A percentile compares a stretch with the other conserved stretches of the same genome.
phyloP scores from a whole-genome alignment of 2,329 filamentous ascomycete species.

The Talaromyces sp. region DNA sequence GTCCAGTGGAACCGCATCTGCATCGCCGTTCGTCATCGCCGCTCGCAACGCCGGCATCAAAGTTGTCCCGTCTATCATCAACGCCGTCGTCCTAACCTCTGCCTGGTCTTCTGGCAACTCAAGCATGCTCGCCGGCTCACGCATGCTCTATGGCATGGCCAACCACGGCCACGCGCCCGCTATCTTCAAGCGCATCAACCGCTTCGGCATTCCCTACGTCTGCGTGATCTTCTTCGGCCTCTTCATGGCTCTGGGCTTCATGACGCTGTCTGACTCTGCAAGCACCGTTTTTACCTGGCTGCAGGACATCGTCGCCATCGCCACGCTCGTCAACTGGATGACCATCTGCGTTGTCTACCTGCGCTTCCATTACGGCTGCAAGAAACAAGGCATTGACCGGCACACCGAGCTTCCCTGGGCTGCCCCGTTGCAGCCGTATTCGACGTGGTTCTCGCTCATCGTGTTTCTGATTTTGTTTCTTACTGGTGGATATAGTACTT shows the following conservation, averaged over 20 bases:
- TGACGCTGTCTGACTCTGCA: slow-evolving; percentile 53
- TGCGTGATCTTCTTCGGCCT: slow-evolving; percentile 54
- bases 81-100: slow-evolving; percentile 71
- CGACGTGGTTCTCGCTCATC: slow-evolving; percentile 55
- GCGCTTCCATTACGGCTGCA: slow-evolving; percentile 1
- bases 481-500: slow-evolving; percentile 71
- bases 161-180: slow-evolving; percentile 58
- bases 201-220: slow-evolving; percentile 57
- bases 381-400: neutral
- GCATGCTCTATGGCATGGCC: slow-evolving; percentile 62
- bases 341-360: slow-evolving; percentile 1
- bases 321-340: slow-evolving; percentile 65
- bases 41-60: slow-evolving; percentile 54
- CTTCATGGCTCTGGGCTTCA: slow-evolving; percentile 61
- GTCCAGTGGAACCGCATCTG: slow-evolving; percentile 23
- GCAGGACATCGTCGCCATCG: slow-evolving; percentile 63
- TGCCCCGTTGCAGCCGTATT: slow-evolving; percentile 54
- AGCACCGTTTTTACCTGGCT: slow-evolving; percentile 66
- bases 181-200: slow-evolving; percentile 58
- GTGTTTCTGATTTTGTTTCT: slow-evolving; percentile 54
- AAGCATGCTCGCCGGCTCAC: slow-evolving; percentile 67
- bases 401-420: slow-evolving; percentile 1
- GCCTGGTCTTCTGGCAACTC: slow-evolving; percentile 75
- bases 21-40: slow-evolving; percentile 37
- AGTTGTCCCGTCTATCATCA: slow-evolving; percentile 65